These are phyloP conservation scores for Boletellus emodensis DNA, from an alignment of 768 basidiomycete species.

Conservation along the genomic window DNA sequence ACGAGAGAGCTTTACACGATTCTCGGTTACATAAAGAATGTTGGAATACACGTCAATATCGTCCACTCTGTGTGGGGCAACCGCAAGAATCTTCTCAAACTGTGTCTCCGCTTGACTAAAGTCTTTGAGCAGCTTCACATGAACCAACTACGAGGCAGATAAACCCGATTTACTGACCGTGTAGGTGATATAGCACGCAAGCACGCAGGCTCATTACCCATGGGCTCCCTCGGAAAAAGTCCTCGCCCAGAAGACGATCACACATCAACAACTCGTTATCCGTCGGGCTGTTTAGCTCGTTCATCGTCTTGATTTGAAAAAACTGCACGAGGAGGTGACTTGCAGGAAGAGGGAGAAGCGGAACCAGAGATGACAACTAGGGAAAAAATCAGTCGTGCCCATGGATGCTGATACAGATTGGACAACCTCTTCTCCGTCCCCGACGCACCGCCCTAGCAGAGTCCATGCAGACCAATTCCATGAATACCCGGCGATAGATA, in stretches of 20 bases:
- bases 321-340: slow-evolving; percentile 56
- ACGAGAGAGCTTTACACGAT: slow-evolving; percentile 80
- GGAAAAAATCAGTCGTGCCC: slow-evolving; percentile 9
- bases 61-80: slow-evolving; percentile 88
- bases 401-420: not conserved
- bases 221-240: slow-evolving; percentile 76
- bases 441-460: slow-evolving; percentile 72
- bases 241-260: slow-evolving; percentile 64
- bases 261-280: slow-evolving; percentile 82
- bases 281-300: slow-evolving; percentile 85
- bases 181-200: slow-evolving; percentile 82
- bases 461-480: slow-evolving; percentile 98
- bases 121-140: slow-evolving; percentile 45
- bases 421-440: slow-evolving; percentile 80
- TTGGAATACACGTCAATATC: slow-evolving; percentile 96
- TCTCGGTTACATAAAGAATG: slow-evolving; percentile 93
- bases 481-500: slow-evolving; percentile 72
- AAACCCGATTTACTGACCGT: slow-evolving; percentile 53
- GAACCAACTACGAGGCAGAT: slow-evolving; percentile 1
- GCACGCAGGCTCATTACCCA: slow-evolving; percentile 88
- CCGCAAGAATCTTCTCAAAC: slow-evolving; percentile 75
- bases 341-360: slow-evolving; percentile 45
- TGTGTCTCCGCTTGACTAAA: slow-evolving; percentile 81
- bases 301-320: slow-evolving; percentile 86
- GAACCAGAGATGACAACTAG: slow-evolving; percentile 43